Conservation (phyloP, 1,139 yeast species). For the Debaryomyces udenii region DNA sequence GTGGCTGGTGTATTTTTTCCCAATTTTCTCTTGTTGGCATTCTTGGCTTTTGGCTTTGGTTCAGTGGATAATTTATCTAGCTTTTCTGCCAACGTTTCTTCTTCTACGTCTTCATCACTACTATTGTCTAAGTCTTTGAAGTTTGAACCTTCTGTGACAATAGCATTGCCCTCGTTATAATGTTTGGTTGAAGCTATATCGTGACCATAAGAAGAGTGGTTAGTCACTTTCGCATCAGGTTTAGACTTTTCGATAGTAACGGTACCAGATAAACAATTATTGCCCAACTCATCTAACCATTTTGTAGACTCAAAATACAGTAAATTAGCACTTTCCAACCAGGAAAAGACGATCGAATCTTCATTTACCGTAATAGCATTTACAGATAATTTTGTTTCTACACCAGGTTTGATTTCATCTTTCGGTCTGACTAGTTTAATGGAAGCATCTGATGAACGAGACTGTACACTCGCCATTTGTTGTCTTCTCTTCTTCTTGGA, state of each 20-base stretch:
- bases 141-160: slow-evolving; percentile 67
- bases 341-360: slow-evolving; percentile 51
- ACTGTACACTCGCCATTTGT: slow-evolving; percentile 36
- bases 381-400: slow-evolving; percentile 42
- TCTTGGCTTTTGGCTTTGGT: slow-evolving; percentile 29
- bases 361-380: slow-evolving; percentile 42
- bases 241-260: slow-evolving; percentile 43
- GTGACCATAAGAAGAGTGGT: slow-evolving; percentile 54
- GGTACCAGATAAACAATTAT: slow-evolving; percentile 26
- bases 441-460: slow-evolving; percentile 51
- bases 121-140: slow-evolving; percentile 55
- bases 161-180: slow-evolving; percentile 72
- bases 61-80: slow-evolving; percentile 46
- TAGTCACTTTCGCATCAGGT: slow-evolving; percentile 34
- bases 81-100: slow-evolving; percentile 63
- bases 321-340: slow-evolving; percentile 73
- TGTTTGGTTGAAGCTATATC: slow-evolving; percentile 72
- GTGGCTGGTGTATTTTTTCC: slow-evolving; percentile 58
- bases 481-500: slow-evolving; percentile 43
- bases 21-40: slow-evolving; percentile 28
- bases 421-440: slow-evolving; percentile 50
- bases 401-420: slow-evolving; percentile 34
- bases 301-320: slow-evolving; percentile 64
- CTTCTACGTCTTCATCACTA: slow-evolving; percentile 40
- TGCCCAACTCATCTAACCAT: slow-evolving; percentile 50